Evolutionary conservation across 2,329 filamentous ascomycete genomes (phyloP).

Genomic region (Alternaria sp.): DNA sequence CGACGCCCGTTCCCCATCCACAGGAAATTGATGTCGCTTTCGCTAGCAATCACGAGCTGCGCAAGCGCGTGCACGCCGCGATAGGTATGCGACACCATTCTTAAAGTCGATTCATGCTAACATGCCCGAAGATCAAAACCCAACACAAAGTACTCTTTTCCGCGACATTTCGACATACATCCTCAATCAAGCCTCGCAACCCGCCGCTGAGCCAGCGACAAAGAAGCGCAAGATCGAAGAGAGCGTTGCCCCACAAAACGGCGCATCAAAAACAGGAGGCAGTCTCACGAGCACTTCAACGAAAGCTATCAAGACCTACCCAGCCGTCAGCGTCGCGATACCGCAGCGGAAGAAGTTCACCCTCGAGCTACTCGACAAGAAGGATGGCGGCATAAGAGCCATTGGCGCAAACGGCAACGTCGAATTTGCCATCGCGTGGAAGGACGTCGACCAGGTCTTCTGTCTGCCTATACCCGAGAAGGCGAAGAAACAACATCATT

Average conservation of each 20-base stretch:
- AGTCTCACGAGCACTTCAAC: conserved; percentile 29
- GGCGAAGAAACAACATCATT: conserved; percentile 67
- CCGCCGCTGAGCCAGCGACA: conserved; percentile 33
- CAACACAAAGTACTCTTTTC: conserved; percentile 42
- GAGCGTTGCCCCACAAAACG: conserved; percentile 28
- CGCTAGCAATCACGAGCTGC: conserved; percentile 41
- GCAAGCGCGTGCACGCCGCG: conserved; percentile 47
- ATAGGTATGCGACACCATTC: conserved; percentile 32
- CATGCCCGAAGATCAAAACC: conserved; percentile 35
- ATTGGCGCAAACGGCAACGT: conserved; percentile 59
- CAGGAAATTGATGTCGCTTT: conserved; percentile 46
- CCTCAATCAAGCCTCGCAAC: conserved; percentile 32
- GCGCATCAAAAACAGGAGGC: conserved; percentile 15
- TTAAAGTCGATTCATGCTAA: neutral
- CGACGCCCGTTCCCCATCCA: conserved; percentile 22
- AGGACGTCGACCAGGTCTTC: conserved; percentile 63
- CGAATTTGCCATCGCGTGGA: conserved; percentile 60
- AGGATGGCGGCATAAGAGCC: conserved; percentile 55
- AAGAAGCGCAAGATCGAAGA: conserved; percentile 51
- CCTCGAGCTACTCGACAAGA: conserved; percentile 60
- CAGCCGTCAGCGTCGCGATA: conserved; percentile 66
- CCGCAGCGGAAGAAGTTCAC: conserved; percentile 69
- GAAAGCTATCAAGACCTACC: conserved; percentile 40
- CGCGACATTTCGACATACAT: conserved; percentile 48
- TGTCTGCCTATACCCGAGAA: conserved; percentile 70